Percentiles rank a stretch among this genome's conserved stretches.
phyloP scores from a whole-genome alignment of 2,329 filamentous ascomycete species.

The Helotiales sp. region DNA sequence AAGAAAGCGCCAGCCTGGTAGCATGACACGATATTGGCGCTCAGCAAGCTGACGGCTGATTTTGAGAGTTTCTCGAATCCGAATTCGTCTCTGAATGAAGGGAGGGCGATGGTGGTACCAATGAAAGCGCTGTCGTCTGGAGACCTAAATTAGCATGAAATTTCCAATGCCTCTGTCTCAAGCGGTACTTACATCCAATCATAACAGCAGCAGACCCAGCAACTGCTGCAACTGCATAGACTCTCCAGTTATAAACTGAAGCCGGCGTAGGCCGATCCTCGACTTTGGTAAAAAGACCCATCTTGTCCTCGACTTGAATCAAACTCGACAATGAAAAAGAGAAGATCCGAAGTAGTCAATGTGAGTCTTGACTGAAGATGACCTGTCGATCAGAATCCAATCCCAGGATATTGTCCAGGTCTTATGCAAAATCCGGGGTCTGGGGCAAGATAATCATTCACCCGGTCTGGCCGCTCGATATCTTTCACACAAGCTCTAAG shows the following conservation, averaged over 20 bases:
- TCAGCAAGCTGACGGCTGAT: constrained; percentile 60
- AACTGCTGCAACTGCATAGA: constrained; percentile 58
- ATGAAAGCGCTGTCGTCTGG: constrained; percentile 73
- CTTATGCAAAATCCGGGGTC: constrained; percentile 25
- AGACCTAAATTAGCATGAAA: not conserved
- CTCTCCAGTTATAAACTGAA: constrained; percentile 65
- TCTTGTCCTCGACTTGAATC: constrained; percentile 20
- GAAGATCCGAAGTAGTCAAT: constrained; percentile 11
- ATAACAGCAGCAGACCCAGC: constrained; percentile 62
- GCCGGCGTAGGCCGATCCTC: constrained; percentile 63
- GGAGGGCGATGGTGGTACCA: constrained; percentile 73
- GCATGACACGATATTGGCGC: constrained; percentile 78
- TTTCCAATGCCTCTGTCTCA: not conserved
- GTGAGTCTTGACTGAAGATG: not conserved
- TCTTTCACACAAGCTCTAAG: not conserved
- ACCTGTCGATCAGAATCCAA: constrained; percentile 14
- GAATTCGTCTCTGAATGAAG: constrained; percentile 74
- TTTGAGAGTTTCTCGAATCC: constrained; percentile 56
- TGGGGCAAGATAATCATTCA: constrained; percentile 23
- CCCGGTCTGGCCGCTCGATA: constrained; percentile 8
- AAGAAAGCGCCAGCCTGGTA: constrained; percentile 88
- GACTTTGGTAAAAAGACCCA: constrained; percentile 54
- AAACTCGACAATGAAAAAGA: not conserved
- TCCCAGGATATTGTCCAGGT: constrained; percentile 10
- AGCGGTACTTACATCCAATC: constrained; percentile 48